Evolutionary conservation across 768 basidiomycete species (phyloP).

Genomic region (Chalciporus piperatus): DNA sequence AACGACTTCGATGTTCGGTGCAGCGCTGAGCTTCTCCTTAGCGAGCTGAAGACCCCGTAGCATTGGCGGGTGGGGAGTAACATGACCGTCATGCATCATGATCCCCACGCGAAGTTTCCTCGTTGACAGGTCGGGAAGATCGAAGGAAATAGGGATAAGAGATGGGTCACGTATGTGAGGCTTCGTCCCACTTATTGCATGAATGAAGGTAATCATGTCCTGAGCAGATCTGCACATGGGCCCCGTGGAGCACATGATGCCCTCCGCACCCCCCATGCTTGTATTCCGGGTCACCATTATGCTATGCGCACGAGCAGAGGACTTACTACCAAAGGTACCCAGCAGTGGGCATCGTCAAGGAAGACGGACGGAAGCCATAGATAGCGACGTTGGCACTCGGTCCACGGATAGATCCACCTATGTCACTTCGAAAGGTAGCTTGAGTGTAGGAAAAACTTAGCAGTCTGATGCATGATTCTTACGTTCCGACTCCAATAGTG

Average conservation of each 20-base stretch:
- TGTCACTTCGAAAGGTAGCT: constrained; percentile 14
- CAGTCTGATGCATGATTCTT: constrained; percentile 13
- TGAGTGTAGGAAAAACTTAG: background rate
- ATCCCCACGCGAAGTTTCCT: constrained; percentile 31
- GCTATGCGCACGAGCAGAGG: background rate
- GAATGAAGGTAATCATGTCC: constrained; percentile 5
- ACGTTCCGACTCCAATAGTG: constrained; percentile 44
- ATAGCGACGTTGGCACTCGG: constrained; percentile 37
- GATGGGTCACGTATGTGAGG: constrained; percentile 43
- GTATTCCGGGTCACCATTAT: background rate
- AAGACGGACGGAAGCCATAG: constrained; percentile 41
- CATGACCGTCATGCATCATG: constrained; percentile 36
- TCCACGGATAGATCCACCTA: constrained; percentile 39
- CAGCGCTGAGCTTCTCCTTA: constrained; percentile 34
- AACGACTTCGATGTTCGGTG: constrained; percentile 34
- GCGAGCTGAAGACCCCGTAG: constrained; percentile 38
- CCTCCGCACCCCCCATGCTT: constrained; percentile 29
- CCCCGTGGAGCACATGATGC: constrained; percentile 33
- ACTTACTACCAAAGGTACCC: constrained; percentile 20
- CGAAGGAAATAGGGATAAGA: constrained; percentile 29
- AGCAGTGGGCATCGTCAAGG: constrained; percentile 27
- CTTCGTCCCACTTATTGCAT: constrained; percentile 25
- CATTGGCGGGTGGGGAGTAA: constrained; percentile 41
- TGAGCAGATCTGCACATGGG: constrained; percentile 31
- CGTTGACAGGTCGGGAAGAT: constrained; percentile 21